Evolutionary conservation across 116 monocot genomes (phyloP).

Genomic region (Posidonia oceanica): DNA sequence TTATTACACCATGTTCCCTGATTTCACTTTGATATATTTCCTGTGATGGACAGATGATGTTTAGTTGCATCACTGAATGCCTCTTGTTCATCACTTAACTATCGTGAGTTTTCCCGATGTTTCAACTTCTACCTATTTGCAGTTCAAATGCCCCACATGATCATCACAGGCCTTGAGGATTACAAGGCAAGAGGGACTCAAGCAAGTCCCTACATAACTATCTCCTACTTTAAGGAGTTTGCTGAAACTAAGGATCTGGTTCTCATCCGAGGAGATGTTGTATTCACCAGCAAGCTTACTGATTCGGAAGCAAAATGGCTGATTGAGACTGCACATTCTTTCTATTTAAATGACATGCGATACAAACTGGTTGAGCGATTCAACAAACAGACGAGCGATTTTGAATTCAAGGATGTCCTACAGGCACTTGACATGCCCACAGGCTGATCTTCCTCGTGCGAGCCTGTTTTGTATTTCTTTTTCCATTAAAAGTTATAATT

Average conservation of each 20-base stretch:
- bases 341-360: constrained; percentile 72
- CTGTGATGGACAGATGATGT: no score
- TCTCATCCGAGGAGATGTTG: constrained; percentile 75
- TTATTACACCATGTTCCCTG: no score
- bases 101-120: no score
- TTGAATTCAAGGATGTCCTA: constrained; percentile 94
- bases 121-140: constrained; percentile 5
- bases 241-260: constrained; percentile 80
- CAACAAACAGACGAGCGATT: constrained; percentile 84
- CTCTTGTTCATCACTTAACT: no score
- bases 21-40: no score
- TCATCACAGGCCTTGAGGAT: constrained; percentile 91
- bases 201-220: constrained; percentile 77
- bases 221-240: constrained; percentile 74
- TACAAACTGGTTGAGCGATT: constrained; percentile 85
- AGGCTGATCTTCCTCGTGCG: neutral
- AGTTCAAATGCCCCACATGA: constrained; percentile 85
- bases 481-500: no score
- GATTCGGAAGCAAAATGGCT: constrained; percentile 79
- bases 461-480: no score
- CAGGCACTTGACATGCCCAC: constrained; percentile 77
- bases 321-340: constrained; percentile 62
- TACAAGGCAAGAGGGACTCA: constrained; percentile 94
- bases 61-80: no score
- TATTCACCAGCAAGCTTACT: constrained; percentile 78